phyloP scores from a whole-genome alignment of 768 basidiomycete genomes.

The Suillus subluteus region DNA sequence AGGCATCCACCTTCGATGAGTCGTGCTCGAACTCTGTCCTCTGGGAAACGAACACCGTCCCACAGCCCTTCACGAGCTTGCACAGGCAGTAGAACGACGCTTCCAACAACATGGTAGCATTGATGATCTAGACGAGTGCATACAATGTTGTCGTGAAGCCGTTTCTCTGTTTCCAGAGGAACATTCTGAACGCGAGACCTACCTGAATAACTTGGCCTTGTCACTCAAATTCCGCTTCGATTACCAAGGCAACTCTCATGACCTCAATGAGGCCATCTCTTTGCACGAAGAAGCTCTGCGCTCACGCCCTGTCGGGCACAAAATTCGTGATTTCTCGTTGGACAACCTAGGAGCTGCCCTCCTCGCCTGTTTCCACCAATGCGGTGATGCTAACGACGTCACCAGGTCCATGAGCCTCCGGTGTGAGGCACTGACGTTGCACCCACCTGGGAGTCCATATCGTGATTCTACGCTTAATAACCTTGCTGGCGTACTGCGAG shows the following conservation, averaged over 20 bases:
- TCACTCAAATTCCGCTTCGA: not conserved
- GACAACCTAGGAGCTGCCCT: slow-evolving; percentile 13
- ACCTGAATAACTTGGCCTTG: not conserved
- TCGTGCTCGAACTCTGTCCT: not conserved
- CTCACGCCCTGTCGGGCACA: not conserved
- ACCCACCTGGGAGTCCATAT: slow-evolving; percentile 15
- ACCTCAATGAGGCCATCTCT: not conserved
- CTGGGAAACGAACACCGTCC: not conserved
- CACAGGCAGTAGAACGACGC: not conserved
- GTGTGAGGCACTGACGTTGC: slow-evolving; percentile 8
- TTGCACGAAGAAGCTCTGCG: not conserved
- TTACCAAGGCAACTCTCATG: not conserved
- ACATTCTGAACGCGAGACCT: not conserved
- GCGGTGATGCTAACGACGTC: not conserved
- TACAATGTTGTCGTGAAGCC: not conserved
- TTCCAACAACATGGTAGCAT: not conserved
- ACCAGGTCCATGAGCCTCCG: slow-evolving; percentile 12
- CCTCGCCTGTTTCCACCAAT: not conserved
- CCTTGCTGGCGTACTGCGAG: slow-evolving; percentile 21
- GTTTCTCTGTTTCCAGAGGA: not conserved
- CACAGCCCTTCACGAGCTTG: not conserved
- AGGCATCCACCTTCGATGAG: not conserved
- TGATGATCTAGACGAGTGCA: not conserved
- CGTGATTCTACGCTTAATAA: slow-evolving; percentile 12
- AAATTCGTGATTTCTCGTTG: slow-evolving; percentile 9